Evolutionary conservation across 2,329 filamentous ascomycete species (phyloP), one percentile per base, ranked within the genome.

Genomic region (Thelonectria rubi): DNA sequence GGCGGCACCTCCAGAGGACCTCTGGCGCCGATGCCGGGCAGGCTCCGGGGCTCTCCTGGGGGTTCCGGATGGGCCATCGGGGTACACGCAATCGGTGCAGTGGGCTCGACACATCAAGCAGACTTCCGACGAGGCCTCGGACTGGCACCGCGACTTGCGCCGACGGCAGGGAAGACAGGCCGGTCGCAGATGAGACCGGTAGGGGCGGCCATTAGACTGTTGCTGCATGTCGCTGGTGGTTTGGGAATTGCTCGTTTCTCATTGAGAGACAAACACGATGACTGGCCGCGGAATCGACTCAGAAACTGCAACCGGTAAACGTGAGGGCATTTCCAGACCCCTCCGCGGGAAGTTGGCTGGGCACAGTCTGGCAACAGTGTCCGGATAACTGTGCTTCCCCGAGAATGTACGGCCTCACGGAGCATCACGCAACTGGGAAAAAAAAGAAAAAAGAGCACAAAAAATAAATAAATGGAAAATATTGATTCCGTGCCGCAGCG

Each of bases 81-180:
- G 83, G 56, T 85, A 87, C 50, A 81, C 78, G 60, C 86, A 88
- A 21, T 85, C 81, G 5, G 84, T 86, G 9, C 82, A 81, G 66
- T 88, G 84, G 18, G 85, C 82, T 40, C 81, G 81, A 72, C 86
- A 89, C 69, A 88, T 80, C 9, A 87, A 74, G 67, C 86, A 89
- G 8, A 79, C 79, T 53, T 82, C 76, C 2, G 82, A 79, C 5
- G 80, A 79, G 14, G 82, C 75, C 67, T 87, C 85, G 26, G 86
- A 81, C 17, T 85, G 86, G 70, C 87, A 89, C 65, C 87, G 80
- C 2, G 85, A 86, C 72, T 88, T 88, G 62, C 87, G 81, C 62
- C 82, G 82, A 55, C 87, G 81, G 69, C 87, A 89, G 14, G 85
- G 77, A 54, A 85, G 76, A 74, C 87, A 89, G 9, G 86, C 86